These are phyloP conservation scores for Phytophthora agathidicida DNA, from an alignment of 352 stramenopile species.

Conservation along the genomic window DNA sequence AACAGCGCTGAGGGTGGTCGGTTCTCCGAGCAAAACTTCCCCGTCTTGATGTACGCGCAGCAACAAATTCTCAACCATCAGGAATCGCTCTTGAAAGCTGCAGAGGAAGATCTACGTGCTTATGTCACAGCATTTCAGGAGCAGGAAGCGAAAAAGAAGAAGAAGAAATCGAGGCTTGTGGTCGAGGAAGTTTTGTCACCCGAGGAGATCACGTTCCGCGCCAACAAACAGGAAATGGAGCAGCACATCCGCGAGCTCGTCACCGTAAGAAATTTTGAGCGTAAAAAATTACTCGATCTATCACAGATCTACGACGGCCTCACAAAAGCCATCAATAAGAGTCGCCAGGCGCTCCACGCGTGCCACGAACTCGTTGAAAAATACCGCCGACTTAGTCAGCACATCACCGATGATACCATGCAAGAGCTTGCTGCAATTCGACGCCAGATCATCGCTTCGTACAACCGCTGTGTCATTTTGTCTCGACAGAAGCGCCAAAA, in stretches of 20 bases:
- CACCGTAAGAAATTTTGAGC: slow-evolving; percentile 25
- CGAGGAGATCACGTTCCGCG: slow-evolving; percentile 67
- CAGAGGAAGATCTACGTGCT: slow-evolving; percentile 33
- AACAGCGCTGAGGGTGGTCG: slow-evolving; percentile 35
- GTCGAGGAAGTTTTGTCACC: slow-evolving; percentile 68
- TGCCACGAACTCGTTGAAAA: slow-evolving; percentile 55
- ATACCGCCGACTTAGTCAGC: slow-evolving; percentile 31
- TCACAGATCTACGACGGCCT: slow-evolving; percentile 28
- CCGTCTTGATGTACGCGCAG: slow-evolving; percentile 67
- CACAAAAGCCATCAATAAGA: slow-evolving; percentile 66
- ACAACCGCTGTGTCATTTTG: slow-evolving; percentile 56
- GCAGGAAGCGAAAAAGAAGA: slow-evolving; percentile 78
- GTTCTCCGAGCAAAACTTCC: slow-evolving; percentile 69
- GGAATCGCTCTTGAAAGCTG: slow-evolving; percentile 30
- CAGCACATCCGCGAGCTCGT: slow-evolving; percentile 37
- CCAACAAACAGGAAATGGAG: slow-evolving; percentile 47
- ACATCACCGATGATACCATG: background rate
- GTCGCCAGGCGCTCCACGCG: slow-evolving; percentile 54
- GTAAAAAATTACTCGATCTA: slow-evolving; percentile 34
- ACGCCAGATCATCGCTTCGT: slow-evolving; percentile 49
- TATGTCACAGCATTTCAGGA: slow-evolving; percentile 64
- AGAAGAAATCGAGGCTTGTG: slow-evolving; percentile 82
- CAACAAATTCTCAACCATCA: slow-evolving; percentile 57
- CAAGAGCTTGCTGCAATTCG: slow-evolving; percentile 20
- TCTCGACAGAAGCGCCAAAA: slow-evolving; percentile 73